phyloP scores from a whole-genome alignment of 441 rosid species.

The Biscutella laevigata region DNA sequence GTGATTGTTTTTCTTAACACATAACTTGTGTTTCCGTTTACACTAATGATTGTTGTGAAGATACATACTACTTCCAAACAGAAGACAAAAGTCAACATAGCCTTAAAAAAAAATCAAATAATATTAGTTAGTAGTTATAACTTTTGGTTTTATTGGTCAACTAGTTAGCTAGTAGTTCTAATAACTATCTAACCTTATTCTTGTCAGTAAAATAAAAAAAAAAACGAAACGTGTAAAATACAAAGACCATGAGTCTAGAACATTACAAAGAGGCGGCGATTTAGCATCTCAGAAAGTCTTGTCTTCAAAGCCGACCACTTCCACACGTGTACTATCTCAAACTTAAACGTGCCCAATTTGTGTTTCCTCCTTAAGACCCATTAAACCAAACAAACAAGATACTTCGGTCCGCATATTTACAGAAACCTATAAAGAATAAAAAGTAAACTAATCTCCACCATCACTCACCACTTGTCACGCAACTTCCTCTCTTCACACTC shows the following conservation, averaged over 20 bases:
- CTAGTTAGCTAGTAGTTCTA: conserved; percentile 19
- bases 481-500: conserved; percentile 42
- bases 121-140: no score
- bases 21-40: no score
- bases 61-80: no score
- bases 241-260: conserved; percentile 19
- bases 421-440: neutral
- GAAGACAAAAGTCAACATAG: no score
- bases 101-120: no score
- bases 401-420: conserved; percentile 22
- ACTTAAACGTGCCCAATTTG: conserved; percentile 37
- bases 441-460: conserved; percentile 26
- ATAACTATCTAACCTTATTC: conserved; percentile 7
- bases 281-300: no score
- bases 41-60: no score
- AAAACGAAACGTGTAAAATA: conserved; percentile 20
- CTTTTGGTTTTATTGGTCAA: no score
- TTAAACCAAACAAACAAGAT: no score
- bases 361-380: neutral
- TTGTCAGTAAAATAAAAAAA: neutral
- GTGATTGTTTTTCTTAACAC: no score
- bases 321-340: conserved; percentile 28
- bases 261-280: no score
- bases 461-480: conserved; percentile 66
- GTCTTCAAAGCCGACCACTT: conserved; percentile 30